Evolutionary conservation across 805 yeast species (phyloP), one percentile per base, ranked within the genome.

Genomic region (Nakazawaea molendinolei): DNA sequence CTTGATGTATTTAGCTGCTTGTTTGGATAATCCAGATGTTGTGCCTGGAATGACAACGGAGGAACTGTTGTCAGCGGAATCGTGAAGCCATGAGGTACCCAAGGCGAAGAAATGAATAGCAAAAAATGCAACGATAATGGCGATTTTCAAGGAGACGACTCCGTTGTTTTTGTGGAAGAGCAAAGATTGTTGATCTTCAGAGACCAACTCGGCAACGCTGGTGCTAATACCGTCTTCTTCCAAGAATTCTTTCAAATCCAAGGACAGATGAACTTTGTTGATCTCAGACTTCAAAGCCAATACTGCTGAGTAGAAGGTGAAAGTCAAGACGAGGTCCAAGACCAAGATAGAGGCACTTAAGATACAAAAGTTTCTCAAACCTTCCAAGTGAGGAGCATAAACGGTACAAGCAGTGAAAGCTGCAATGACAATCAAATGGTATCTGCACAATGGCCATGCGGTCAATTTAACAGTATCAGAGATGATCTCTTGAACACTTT

Each of bases 201-300:
- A 76, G 23, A 87, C 89, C 25, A 76, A 69, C 44, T 74, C 77
- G 8, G 96, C 96, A 23, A 83, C 82, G 31, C 65, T 56, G 26
- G 76, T 74, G 29, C 83, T 71, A 23, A 90, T 74, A 18, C 98
- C 97, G 52, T 90, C 98, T 55, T 90, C 98, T 63, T 89, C 92
- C 44, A 90, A 67, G 20, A 85, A 86, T 44, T 75, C 77, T 53
- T 81, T 79, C 53, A 87, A 72, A 38, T 76, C 74, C 41, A 85
- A 77, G 31, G 86, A 82, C 45, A 86, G 76, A 58, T 89, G 86
- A 38, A 92, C 92, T 42, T 84, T 69, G 54, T 76, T 77, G 56
- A 90, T 86, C 58, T 92, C 96, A 31, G 90, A 77, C 61, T 90
- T 90, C 56, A 90, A 69, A 3, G 95, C 78, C 46, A 90, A 71